Evolutionary conservation across 441 rosid species (phyloP), one percentile per base, ranked within the genome.

Genomic region (Populus trichocarpa): DNA sequence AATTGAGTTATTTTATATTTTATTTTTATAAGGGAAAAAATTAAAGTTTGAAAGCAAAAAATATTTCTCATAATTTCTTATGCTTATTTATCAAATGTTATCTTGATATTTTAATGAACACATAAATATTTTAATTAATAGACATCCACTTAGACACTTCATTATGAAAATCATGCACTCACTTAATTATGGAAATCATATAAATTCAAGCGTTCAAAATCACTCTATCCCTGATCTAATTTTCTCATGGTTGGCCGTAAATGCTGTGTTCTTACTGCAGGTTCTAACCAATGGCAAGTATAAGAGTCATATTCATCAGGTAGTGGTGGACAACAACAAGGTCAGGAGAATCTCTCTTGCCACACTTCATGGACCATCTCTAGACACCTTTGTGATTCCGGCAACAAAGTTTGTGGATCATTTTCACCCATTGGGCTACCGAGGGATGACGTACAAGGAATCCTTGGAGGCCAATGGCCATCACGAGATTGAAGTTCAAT

Each of bases 221-320:
- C 50, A 42, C 16, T 11, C 11, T 38, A 61, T 6, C 23, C 6
- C 5, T 63, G 2, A 63, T 2, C 8, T 18, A 2, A n/a, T 14
- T 22, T 63, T 63, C 23, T 20, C 25, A 63, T 63, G 67, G 28
- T 12, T 12, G 40, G 16, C 50, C 16, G 16, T 12, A 42, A 42
- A 42, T 63, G 67, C n/a, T 72, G 26, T 32, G 16, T 33, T 50
- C 11, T 1, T 25, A 40, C 33, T 32, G 33, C 67, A 78, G 86
- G 38, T 85, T 36, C 59, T 85, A 22, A 79, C 83, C 6, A 83
- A 85, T 71, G 88, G 86, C 1, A 83, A 79, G 71, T 85, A 80
- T 78, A 85, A 81, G 78, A 85, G 88, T 18, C 78, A 78, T 38
- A 9, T 81, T 16, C 88, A 85, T 59, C 81, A 69, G 61, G 87